phyloP scores from a whole-genome alignment of 2,329 filamentous ascomycete species.

The Orbilia javanica region DNA sequence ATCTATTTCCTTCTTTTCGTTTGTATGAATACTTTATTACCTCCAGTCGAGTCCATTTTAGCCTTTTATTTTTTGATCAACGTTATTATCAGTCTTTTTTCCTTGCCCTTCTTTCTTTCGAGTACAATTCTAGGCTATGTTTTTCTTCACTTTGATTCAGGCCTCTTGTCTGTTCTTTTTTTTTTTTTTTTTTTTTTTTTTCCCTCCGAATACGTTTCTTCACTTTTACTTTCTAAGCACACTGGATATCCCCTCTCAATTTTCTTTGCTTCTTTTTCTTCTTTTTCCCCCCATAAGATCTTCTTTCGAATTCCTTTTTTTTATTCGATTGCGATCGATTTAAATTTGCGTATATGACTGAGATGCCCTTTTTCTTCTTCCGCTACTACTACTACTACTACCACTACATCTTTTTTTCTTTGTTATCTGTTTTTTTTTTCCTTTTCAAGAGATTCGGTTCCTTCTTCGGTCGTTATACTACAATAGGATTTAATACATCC shows the following conservation, averaged over 20 bases:
- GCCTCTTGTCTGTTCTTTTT: neutral
- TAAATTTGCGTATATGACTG: slow-evolving; percentile 9
- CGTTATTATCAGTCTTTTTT: neutral
- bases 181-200: neutral
- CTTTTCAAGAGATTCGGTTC: neutral
- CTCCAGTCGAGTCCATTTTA: slow-evolving; percentile 9
- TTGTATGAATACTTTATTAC: slow-evolving; percentile 21
- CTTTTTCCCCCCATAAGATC: neutral
- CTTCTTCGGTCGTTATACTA: neutral
- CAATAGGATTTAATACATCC: slow-evolving; percentile 10
- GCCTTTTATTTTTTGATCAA: neutral
- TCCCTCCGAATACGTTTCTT: neutral
- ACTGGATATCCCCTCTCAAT: slow-evolving; percentile 7
- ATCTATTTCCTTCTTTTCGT: neutral
- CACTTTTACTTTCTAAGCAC: neutral
- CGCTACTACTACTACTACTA: neutral
- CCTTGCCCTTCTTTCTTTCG: neutral
- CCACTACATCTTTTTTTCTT: neutral
- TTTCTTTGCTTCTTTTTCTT: too few relatives aligned
- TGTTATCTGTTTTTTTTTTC: neutral
- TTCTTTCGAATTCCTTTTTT: neutral
- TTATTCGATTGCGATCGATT: neutral
- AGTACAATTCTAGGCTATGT: neutral
- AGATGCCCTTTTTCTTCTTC: neutral
- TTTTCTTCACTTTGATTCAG: neutral